Evolutionary conservation across 495 filamentous ascomycete genomes (phyloP).

Genomic region (Penicillium roqueforti): DNA sequence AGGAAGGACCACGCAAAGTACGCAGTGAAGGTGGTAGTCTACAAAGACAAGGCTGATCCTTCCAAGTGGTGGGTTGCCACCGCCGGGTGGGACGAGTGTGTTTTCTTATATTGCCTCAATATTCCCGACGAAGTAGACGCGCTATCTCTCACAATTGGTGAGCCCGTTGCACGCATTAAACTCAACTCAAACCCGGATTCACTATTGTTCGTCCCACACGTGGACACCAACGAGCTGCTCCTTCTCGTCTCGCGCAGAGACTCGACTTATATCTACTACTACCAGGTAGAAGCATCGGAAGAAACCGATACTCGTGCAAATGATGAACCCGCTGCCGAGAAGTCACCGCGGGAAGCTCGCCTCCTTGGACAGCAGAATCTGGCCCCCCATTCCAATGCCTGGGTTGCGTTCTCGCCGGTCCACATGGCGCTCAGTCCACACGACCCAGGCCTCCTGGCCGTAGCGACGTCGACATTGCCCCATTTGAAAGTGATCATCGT

Average conservation of each 20-base stretch:
- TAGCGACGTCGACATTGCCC: constrained; percentile 59
- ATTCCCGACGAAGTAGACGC: constrained; percentile 11
- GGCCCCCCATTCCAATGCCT: constrained; percentile 60
- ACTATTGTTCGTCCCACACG: constrained; percentile 50
- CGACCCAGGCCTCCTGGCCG: constrained; percentile 53
- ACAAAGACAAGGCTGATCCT: constrained; percentile 22
- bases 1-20: constrained; percentile 62
- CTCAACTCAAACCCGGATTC: constrained; percentile 60
- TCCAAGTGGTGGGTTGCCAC: constrained; percentile 50
- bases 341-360: constrained; percentile 25
- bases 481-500: constrained; percentile 66
- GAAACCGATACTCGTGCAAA: background rate
- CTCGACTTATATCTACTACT: constrained; percentile 59
- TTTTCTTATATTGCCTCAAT: constrained; percentile 48
- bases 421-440: constrained; percentile 53
- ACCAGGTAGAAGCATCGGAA: constrained; percentile 33
- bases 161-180: constrained; percentile 45
- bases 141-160: constrained; percentile 19
- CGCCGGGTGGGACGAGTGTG: constrained; percentile 61
- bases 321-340: background rate
- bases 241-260: constrained; percentile 58
- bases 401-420: constrained; percentile 61
- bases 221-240: constrained; percentile 40
- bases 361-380: constrained; percentile 57
- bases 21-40: constrained; percentile 50